A percentile compares a stretch with the other conserved stretches of the same genome.
phyloP scores from a whole-genome alignment of 495 filamentous ascomycete species.

The Cetradonia linearis region DNA sequence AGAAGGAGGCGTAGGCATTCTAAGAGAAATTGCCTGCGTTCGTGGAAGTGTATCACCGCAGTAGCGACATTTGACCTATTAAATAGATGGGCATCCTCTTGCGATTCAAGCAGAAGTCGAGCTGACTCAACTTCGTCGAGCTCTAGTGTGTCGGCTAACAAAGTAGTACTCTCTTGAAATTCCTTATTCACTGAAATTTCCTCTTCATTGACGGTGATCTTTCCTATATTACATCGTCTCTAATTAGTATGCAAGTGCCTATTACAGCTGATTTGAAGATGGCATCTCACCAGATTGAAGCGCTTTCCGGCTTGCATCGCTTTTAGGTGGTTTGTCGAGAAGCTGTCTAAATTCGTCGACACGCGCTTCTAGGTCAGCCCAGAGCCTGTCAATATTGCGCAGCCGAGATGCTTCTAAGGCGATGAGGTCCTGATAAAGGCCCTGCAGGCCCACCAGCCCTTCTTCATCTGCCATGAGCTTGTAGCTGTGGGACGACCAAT shows the following conservation, averaged over 20 bases:
- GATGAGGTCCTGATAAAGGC: slow-evolving; percentile 67
- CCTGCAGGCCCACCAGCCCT: slow-evolving; percentile 57
- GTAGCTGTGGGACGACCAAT: neutral
- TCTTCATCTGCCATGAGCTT: slow-evolving; percentile 53
- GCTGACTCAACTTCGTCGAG: slow-evolving; percentile 84
- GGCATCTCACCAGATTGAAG: slow-evolving; percentile 43
- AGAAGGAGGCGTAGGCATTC: slow-evolving; percentile 72
- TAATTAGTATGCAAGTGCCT: slow-evolving; percentile 27
- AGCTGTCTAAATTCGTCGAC: slow-evolving; percentile 65
- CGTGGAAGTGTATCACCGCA: slow-evolving; percentile 76
- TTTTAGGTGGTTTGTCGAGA: slow-evolving; percentile 63
- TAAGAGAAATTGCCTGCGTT: slow-evolving; percentile 63
- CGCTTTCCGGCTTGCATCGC: slow-evolving; percentile 52
- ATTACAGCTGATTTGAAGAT: neutral
- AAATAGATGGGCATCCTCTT: slow-evolving; percentile 51
- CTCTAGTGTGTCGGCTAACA: slow-evolving; percentile 75
- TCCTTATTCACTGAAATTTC: slow-evolving; percentile 77
- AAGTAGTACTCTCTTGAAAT: slow-evolving; percentile 67
- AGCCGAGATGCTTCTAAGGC: slow-evolving; percentile 52
- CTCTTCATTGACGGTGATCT: slow-evolving; percentile 55
- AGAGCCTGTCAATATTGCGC: slow-evolving; percentile 52
- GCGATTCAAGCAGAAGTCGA: slow-evolving; percentile 55
- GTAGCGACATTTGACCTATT: slow-evolving; percentile 60
- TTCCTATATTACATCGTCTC: slow-evolving; percentile 40
- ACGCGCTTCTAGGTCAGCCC: slow-evolving; percentile 55